phyloP scores from a whole-genome alignment of 441 rosid species.

The Populus hybrid region DNA sequence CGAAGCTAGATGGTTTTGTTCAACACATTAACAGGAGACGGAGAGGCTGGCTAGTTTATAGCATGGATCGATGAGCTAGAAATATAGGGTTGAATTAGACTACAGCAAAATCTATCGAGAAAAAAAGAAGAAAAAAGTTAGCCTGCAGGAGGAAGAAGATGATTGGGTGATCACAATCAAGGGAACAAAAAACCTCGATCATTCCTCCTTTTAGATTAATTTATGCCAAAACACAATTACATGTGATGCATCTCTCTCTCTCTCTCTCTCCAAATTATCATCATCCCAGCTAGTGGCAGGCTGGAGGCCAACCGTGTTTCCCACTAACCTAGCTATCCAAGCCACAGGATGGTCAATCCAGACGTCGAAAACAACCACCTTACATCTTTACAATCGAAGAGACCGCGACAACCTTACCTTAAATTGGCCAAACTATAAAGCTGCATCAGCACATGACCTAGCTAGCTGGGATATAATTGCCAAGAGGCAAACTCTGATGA shows the following conservation, averaged over 20 bases:
- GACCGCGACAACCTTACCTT: background rate
- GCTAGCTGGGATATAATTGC: conserved; percentile 2
- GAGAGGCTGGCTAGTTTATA: no score
- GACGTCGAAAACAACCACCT: background rate
- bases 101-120: no score
- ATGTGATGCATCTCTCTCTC: background rate
- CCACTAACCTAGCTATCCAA: conserved; percentile 2
- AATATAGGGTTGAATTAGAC: no score
- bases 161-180: conserved; percentile 6
- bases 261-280: background rate
- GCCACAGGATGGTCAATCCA: background rate
- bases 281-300: conserved; percentile 9
- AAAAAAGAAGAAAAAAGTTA: background rate
- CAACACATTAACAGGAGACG: no score
- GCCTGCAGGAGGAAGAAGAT: background rate
- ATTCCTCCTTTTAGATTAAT: background rate
- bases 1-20: no score
- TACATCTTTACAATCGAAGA: background rate
- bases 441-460: background rate
- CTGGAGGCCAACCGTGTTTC: conserved; percentile 11
- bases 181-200: background rate
- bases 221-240: background rate
- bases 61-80: no score
- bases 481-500: background rate
- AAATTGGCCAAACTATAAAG: background rate